phyloP scores from a whole-genome alignment of 2,329 filamentous ascomycete genomes.

The Xylariaceae sp. region DNA sequence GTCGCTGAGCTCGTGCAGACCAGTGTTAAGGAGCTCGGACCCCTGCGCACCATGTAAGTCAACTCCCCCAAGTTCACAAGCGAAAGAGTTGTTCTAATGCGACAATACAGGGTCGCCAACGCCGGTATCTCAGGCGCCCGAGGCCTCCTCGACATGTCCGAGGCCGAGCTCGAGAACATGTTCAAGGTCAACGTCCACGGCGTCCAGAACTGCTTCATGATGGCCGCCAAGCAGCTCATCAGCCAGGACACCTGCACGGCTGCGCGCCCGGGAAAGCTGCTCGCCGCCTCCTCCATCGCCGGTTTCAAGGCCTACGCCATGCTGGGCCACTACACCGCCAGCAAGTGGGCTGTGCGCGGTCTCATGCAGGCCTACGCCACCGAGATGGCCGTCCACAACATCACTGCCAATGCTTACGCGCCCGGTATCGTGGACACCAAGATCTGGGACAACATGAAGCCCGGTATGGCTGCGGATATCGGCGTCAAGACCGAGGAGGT shows the following conservation, averaged over 20 bases:
- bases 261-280: slow-evolving; percentile 39
- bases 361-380: slow-evolving; percentile 62
- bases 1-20: slow-evolving; percentile 47
- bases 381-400: slow-evolving; percentile 58
- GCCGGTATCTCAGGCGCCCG: slow-evolving; percentile 58
- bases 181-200: slow-evolving; percentile 62
- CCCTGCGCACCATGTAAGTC: slow-evolving; percentile 37
- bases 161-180: slow-evolving; percentile 53
- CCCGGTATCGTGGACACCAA: slow-evolving; percentile 62
- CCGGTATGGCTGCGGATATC: slow-evolving; percentile 47
- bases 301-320: slow-evolving; percentile 56
- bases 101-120: slow-evolving; percentile 48
- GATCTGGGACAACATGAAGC: slow-evolving; percentile 67
- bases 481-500: slow-evolving; percentile 48
- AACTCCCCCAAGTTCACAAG: background rate
- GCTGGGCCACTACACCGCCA: slow-evolving; percentile 57
- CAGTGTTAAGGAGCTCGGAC: slow-evolving; percentile 49
- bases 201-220: slow-evolving; percentile 59
- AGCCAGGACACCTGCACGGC: slow-evolving; percentile 46
- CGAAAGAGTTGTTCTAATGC: background rate
- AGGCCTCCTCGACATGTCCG: slow-evolving; percentile 49
- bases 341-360: slow-evolving; percentile 63
- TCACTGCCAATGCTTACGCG: slow-evolving; percentile 62
- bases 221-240: slow-evolving; percentile 61
- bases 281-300: slow-evolving; percentile 51